Base-by-base conservation (phyloP, 768 basidiomycete species). In the Sporobolomyces pararoseus region DNA sequence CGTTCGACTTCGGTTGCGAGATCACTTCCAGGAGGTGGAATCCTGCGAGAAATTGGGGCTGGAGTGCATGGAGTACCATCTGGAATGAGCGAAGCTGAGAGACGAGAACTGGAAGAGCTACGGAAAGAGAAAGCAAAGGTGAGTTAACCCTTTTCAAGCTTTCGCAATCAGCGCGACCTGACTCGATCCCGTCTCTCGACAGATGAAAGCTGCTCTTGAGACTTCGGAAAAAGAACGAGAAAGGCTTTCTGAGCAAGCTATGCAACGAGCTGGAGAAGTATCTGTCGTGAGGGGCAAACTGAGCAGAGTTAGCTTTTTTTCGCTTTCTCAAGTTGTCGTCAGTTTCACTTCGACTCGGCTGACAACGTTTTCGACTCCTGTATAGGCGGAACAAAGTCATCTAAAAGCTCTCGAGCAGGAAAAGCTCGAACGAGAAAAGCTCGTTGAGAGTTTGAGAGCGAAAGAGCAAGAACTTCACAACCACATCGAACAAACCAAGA, bases 391-490 rank as follows among this genome's bases (percentile, higher is more conserved):
- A 35, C 34, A 27, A 2, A 61, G 55, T 6, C 67, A 63, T 54
- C 2, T 19, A 1, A 5, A 7, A 1, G 37, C 47, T 6, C 12
- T 73, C 10, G 37, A 63, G n/a, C 29, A 60, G 23, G 60, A 68
- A 44, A n/a, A 37, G 34, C 42, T 39, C 13, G 63, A 63, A 50
- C 55, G 47, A 39, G 42, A 25, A 7, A 23, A 35, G 17, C 29
- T 69, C 10, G 25, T 29, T 13, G 35, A 44, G 6, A 16, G 16
- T 14, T 35, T 73, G 16, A 53, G 46, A 21, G 32, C 29, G 44
- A 63, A 66, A 29, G 67, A 73, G 44, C 65, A 66, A 55, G 72
- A 73, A 21, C 27, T 53, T 23, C 29, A 35, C 52, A 29, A 35
- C 3, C 53, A 52, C 16, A 5, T 64, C 7, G 61, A 69, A n/a